Evolutionary conservation across 305 asterid genomes (phyloP).

Genomic region (Fraxinus xanthoxyloides): DNA sequence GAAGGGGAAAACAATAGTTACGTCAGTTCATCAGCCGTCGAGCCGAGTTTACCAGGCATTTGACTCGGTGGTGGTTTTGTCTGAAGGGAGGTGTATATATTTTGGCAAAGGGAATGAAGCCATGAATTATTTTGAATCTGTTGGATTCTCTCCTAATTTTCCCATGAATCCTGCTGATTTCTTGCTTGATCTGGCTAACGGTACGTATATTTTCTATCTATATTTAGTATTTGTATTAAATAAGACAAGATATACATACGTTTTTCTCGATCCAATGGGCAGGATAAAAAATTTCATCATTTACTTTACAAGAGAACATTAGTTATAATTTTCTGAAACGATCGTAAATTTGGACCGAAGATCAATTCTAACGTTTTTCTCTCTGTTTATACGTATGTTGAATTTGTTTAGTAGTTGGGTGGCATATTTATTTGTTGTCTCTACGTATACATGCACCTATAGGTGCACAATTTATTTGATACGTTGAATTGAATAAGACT

Average conservation of each 20-base stretch:
- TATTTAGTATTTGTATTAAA: background rate
- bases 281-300: background rate
- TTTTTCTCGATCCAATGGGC: background rate
- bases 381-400: background rate
- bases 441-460: background rate
- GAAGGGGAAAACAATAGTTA: conserved; percentile 68
- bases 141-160: conserved; percentile 45
- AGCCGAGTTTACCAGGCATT: conserved; percentile 53
- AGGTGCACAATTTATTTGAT: background rate
- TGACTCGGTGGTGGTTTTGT: conserved; percentile 48
- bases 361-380: background rate
- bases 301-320: background rate
- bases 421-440: background rate
- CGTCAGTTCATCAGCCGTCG: conserved; percentile 63
- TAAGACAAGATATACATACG: background rate
- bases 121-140: conserved; percentile 40
- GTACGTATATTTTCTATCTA: conserved; percentile 30
- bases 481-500: background rate
- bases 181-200: conserved; percentile 86
- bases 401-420: background rate
- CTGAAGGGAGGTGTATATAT: conserved; percentile 53
- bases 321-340: background rate
- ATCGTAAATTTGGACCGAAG: background rate
- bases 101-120: conserved; percentile 43
- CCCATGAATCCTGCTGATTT: conserved; percentile 90